Evolutionary conservation across 169 alveolate genomes (phyloP), one percentile per base, ranked within the genome.

Genomic region (Cryptosporidium sp.): DNA sequence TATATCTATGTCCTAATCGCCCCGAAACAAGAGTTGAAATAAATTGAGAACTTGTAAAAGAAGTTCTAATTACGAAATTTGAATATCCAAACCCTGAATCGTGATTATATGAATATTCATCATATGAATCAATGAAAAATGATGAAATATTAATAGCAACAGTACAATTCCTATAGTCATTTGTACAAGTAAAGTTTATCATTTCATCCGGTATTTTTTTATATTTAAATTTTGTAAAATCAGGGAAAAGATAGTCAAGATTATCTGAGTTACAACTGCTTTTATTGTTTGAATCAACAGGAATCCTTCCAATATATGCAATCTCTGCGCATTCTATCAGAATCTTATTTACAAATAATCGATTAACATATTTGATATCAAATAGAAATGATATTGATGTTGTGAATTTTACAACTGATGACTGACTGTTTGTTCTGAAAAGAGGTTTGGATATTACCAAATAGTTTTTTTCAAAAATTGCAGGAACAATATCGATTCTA

Each of bases 401-500:
- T 18, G 73, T 61, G 35, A 80, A 80, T 10, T 23, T 23, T 43
- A 80, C 89, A 37, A 45, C 39, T 2, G 33, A 31, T n/a, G 73
- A 62, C 12, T 41, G 65, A 4, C 48, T 48, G 31, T 59, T 80
- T 80, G 37, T 59, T 45, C 75, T 80, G 35, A 26, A 23, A n/a
- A 80, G 69, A 23, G 89, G 75, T 5, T 80, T 62, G 6, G 89
- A 80, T 41, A 80, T 80, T 43, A 65, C 68, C 18, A 80, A 62
- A 65, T 80, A 80, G 21, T 80, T 39, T 7, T 43, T 33, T 21
- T 65, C 69, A 55, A 62, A 62, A 37, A 80, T 18, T 18, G 89
- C 89, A n/a, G 89, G 89, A 18, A 80, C 51, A 3, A 80, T 62
- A 35, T 80, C 89, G 16, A 80, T 62, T 43, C 73, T 58, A 39